phyloP scores from a whole-genome alignment of 2,329 filamentous ascomycete species.

The Pezicula rhizophila region DNA sequence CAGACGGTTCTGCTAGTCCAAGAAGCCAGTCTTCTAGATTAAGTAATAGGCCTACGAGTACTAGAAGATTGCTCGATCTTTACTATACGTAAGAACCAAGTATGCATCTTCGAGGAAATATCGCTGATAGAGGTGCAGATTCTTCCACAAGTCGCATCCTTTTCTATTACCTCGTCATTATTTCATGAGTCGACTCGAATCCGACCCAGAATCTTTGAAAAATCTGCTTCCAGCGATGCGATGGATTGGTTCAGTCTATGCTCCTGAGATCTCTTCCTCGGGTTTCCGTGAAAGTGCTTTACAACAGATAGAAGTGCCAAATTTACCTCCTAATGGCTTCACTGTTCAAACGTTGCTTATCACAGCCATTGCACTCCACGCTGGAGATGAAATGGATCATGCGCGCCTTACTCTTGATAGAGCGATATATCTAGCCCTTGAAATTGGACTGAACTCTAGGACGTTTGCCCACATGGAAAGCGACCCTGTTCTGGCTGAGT shows the following conservation, averaged over 20 bases:
- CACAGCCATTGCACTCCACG: constrained; percentile 32
- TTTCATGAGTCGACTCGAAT: constrained; percentile 26
- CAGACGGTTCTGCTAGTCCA: constrained; percentile 13
- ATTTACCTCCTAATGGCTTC: constrained; percentile 24
- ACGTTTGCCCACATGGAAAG: constrained; percentile 41
- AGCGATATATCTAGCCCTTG: constrained; percentile 52
- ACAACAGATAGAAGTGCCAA: constrained; percentile 19
- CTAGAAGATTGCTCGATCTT: constrained; percentile 18
- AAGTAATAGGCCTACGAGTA: constrained; percentile 8
- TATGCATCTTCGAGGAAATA: constrained; percentile 10
- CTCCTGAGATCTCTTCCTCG: constrained; percentile 23
- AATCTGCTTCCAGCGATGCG: constrained; percentile 27
- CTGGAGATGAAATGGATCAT: constrained; percentile 21
- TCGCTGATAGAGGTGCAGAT: constrained; percentile 22
- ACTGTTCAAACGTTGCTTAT: constrained; percentile 32
- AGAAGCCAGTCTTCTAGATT: constrained; percentile 10
- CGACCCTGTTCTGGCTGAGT: constrained; percentile 33
- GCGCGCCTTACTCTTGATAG: constrained; percentile 30
- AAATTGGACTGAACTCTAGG: constrained; percentile 52
- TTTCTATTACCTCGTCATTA: constrained; percentile 29
- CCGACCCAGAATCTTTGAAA: constrained; percentile 27
- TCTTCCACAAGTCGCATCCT: constrained; percentile 31
- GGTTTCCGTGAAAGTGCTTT: constrained; percentile 26
- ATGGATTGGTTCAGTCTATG: constrained; percentile 34
- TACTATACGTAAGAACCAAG: constrained; percentile 19